Evolutionary conservation across 148 eudicot genomes (phyloP), one percentile per base, ranked within the genome.

Genomic region (Euryodendron excelsum): DNA sequence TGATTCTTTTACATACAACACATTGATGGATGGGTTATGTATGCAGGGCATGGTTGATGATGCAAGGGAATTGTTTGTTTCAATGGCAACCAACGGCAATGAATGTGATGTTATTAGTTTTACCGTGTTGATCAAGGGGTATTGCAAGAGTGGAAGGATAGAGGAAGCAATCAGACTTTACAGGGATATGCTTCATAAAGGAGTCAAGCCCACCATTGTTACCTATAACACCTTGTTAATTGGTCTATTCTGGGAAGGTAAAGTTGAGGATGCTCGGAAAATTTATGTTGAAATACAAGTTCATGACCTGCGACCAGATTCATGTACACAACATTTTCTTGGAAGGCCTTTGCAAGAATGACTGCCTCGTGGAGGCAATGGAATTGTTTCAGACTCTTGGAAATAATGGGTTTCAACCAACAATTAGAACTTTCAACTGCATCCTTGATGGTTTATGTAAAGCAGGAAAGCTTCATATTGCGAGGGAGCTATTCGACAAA

Each of bases 1-100:
- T 34, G 50, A 86, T 75, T 25, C 34, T 47, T 28, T 34, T 67
- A 78, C 66, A 3, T 86, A 78, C 37, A 86, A 81, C 61, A 41
- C 59, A 3, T 74, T 82, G 79, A 82, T 82, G 85, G 85, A 74
- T 66, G 79, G 81, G 47, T 64, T 73, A 21, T 76, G 90, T 77
- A 55, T 17, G 69, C 64, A 66, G 59, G 88, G 90, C 8, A 53
- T 69, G 75, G 65, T 85, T 45, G 83, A 82, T 53, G 83, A 78
- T 33, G 84, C 88, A 17, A 45, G 30, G 47, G 55, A 73, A 1
- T 50, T 83, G 45, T 76, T 87, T 56, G 69, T 63, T 69, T 41
- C 34, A 25, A 77, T 85, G 86, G 61, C 11, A 61, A 44, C 37
- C 67, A 76, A 63, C 28, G 85, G 89, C 25, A 31, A 70, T 60